These are phyloP conservation scores for Ophiostoma pallidulum DNA, from an alignment of 2,329 filamentous ascomycete genomes.

Conservation along the genomic window DNA sequence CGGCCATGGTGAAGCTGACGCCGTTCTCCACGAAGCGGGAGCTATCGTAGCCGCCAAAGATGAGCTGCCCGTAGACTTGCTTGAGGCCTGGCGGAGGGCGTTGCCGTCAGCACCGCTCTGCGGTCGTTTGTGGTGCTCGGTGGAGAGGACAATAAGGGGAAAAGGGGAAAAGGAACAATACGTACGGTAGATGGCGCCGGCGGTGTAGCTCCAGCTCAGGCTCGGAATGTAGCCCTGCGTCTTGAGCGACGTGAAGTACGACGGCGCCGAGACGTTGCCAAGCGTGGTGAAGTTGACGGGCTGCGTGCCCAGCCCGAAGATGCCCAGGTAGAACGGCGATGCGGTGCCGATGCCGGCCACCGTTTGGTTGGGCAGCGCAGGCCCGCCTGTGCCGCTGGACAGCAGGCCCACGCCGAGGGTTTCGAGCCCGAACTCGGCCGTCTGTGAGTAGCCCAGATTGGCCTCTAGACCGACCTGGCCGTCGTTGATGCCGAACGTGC, in stretches of 20 bases:
- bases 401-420: conserved; percentile 24
- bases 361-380: conserved; percentile 24
- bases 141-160: too few relatives aligned
- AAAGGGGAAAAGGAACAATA: too few relatives aligned
- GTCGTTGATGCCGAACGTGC: conserved; percentile 27
- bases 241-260: conserved; percentile 30
- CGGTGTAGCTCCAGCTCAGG: conserved; percentile 34
- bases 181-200: conserved; percentile 31
- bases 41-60: conserved; percentile 32
- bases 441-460: conserved; percentile 27
- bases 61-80: conserved; percentile 29
- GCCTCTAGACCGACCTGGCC: conserved; percentile 29
- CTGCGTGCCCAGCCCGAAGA: conserved; percentile 31
- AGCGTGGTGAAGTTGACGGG: conserved; percentile 29
- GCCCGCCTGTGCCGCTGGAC: conserved; percentile 16
- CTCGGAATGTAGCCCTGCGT: conserved; percentile 29
- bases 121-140: too few relatives aligned
- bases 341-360: conserved; percentile 26
- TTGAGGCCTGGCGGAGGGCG: conserved; percentile 29
- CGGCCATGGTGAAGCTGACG: conserved; percentile 29
- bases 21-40: conserved; percentile 30
- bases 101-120: too few relatives aligned
- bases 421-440: conserved; percentile 23
- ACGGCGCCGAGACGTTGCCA: conserved; percentile 27
- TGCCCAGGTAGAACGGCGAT: conserved; percentile 30